Evolutionary conservation across 2,329 filamentous ascomycete genomes (phyloP), one percentile per base, ranked within the genome.

Genomic region (Onygenales sp.): DNA sequence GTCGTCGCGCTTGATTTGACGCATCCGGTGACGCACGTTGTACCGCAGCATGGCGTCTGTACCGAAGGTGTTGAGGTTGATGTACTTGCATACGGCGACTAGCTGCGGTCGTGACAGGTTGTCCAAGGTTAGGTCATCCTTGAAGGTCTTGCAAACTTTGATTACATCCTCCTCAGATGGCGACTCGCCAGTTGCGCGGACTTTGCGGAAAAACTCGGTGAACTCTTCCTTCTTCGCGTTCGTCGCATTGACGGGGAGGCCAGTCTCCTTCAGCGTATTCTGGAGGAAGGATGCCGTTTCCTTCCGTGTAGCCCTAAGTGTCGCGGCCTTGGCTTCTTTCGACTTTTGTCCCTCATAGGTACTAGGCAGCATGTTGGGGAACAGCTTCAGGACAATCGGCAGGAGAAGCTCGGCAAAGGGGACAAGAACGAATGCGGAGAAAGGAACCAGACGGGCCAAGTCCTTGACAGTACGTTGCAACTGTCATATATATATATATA

Each of bases 61-160:
- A 60, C 93, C 93, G 64, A 97, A 96, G 0, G 90, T 92, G 75
- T 92, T 93, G 54, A 98, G 81, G 73, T 94, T 96, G 85, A 98
- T 91, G 77, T 98, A 98, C 57, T 89, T 86, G 79, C 93, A 97
- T 81, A 97, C 98, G 53, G 87, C 95, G 33, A 98, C 92, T 50
- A 98, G 78, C 73, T 98, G 93, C 13, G 93, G 93, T 58, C 93
- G 82, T 14, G 91, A 96, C 60, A 98, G 76, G 73, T 98, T 98
- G 82, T 98, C 93, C 35, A 98, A 79, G 0, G 93, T 98, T 64
- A 98, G 69, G 70, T 98, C 93, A 68, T 98, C 93, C 71, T 93
- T 94, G 82, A 98, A 98, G 59, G 95, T 87, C 79, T 96, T 94
- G 83, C 93, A 97, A 58, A 98, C 92, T 74, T 93, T 95, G 78